phyloP scores from a whole-genome alignment of 179 eudicot species.

The Beta macrorhiza region DNA sequence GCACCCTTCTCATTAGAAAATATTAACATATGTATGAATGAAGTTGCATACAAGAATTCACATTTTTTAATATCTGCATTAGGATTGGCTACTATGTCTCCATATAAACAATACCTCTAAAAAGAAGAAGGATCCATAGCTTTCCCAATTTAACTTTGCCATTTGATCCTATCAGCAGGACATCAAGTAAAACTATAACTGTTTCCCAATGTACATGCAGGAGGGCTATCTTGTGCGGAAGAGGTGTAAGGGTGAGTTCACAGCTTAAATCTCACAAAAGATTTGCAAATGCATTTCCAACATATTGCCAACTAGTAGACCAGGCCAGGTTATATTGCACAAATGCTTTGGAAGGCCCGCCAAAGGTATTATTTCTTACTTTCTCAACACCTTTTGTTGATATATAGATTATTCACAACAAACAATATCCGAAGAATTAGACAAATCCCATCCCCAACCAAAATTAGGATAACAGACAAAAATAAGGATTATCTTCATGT shows the following conservation, averaged over 20 bases:
- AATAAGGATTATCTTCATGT: not conserved
- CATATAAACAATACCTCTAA: not conserved
- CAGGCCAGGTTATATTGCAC: conserved; percentile 85
- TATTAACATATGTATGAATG: no score
- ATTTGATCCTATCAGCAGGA: not conserved
- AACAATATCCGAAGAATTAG: not conserved
- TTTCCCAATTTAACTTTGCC: not conserved
- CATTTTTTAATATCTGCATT: not conserved
- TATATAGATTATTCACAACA: not conserved
- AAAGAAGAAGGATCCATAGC: not conserved
- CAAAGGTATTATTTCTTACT: conserved; percentile 59
- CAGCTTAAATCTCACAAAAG: conserved; percentile 96
- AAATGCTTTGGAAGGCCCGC: conserved; percentile 93
- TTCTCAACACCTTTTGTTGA: not conserved
- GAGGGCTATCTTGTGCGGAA: conserved; percentile 89
- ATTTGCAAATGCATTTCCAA: conserved; percentile 83
- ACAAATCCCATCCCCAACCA: not conserved
- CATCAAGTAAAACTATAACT: conserved; percentile 10
- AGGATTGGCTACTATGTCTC: not conserved
- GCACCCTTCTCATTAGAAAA: no score
- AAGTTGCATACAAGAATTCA: no score
- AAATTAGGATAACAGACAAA: not conserved
- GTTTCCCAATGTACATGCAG: conserved; percentile 34
- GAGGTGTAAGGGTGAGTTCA: conserved; percentile 96
- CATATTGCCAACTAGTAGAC: conserved; percentile 87